phyloP scores from a whole-genome alignment of 495 filamentous ascomycete genomes.

The Neurospora tetrasperma region DNA sequence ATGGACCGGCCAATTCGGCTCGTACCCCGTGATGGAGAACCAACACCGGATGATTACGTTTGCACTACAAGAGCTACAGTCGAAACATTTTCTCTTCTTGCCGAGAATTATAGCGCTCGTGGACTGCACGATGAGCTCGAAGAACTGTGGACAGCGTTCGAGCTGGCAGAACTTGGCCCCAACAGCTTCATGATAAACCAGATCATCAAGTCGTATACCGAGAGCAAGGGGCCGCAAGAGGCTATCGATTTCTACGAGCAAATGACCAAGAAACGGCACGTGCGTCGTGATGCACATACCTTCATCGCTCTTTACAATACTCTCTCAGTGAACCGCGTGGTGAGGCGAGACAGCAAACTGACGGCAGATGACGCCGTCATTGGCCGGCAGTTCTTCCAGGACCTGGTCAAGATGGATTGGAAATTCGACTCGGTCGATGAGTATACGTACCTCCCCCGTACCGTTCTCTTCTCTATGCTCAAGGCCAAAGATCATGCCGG shows the following conservation, averaged over 20 bases:
- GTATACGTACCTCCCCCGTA: slow-evolving; percentile 28
- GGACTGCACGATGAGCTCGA: slow-evolving; percentile 44
- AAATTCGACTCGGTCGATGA: slow-evolving; percentile 23
- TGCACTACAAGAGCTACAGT: slow-evolving; percentile 44
- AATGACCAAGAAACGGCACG: slow-evolving; percentile 25
- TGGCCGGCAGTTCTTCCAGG: slow-evolving; percentile 46
- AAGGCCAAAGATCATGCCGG: slow-evolving; percentile 38
- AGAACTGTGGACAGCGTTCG: slow-evolving; percentile 47
- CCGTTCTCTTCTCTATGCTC: slow-evolving; percentile 35
- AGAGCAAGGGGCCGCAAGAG: slow-evolving; percentile 38
- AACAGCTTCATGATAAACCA: slow-evolving; percentile 70
- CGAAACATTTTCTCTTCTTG: slow-evolving; percentile 68
- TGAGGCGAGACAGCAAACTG: slow-evolving; percentile 31
- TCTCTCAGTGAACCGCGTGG: slow-evolving; percentile 32
- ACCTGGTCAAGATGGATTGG: slow-evolving; percentile 43
- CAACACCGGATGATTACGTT: slow-evolving; percentile 19
- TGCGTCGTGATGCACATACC: slow-evolving; percentile 56
- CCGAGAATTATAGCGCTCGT: slow-evolving; percentile 58
- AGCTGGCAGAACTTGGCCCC: slow-evolving; percentile 48
- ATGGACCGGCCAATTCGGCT: slow-evolving; percentile 4
- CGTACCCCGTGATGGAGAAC: slow-evolving; percentile 22
- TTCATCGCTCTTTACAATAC: slow-evolving; percentile 56
- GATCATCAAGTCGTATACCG: slow-evolving; percentile 50
- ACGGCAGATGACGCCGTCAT: slow-evolving; percentile 36
- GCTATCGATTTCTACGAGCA: slow-evolving; percentile 47